phyloP scores from a whole-genome alignment of 257 asterid genomes.

The Penstemon eatonii region DNA sequence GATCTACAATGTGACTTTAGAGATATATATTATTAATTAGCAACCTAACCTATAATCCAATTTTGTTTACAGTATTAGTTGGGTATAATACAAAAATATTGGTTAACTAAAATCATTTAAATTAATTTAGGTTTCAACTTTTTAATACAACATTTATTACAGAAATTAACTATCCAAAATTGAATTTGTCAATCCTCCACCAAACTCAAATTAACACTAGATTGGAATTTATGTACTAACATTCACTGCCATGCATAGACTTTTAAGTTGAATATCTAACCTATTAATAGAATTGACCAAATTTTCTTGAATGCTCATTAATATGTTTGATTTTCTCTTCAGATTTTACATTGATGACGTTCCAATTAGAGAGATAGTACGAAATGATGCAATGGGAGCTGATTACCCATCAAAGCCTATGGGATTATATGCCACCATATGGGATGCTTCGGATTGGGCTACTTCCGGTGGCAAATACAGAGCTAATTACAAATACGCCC shows the following conservation, averaged over 20 bases:
- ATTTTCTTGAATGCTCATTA: constrained; percentile 17
- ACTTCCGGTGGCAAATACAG: constrained; percentile 86
- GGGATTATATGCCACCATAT: constrained; percentile 85
- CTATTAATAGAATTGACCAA: background rate
- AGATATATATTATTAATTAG: too few relatives aligned
- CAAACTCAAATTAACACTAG: too few relatives aligned
- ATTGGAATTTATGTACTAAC: constrained; percentile 23
- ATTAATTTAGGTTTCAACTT: too few relatives aligned
- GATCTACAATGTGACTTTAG: too few relatives aligned
- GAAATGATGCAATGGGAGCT: constrained; percentile 69
- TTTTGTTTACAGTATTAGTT: too few relatives aligned
- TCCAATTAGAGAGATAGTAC: constrained; percentile 70
- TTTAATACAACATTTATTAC: too few relatives aligned
- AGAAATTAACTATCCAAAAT: too few relatives aligned
- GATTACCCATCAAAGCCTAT: constrained; percentile 94
- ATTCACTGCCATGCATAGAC: constrained; percentile 21
- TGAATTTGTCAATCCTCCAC: too few relatives aligned
- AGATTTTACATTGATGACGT: constrained; percentile 85
- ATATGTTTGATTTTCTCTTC: background rate
- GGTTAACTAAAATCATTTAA: too few relatives aligned
- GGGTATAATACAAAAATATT: too few relatives aligned
- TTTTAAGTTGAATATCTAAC: constrained; percentile 19
- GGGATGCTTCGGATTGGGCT: constrained; percentile 99
- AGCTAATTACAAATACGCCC: constrained; percentile 82
- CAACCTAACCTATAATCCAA: too few relatives aligned